Conservation (phyloP, 208 protist species). For the Sergeia podlipaevii region DNA sequence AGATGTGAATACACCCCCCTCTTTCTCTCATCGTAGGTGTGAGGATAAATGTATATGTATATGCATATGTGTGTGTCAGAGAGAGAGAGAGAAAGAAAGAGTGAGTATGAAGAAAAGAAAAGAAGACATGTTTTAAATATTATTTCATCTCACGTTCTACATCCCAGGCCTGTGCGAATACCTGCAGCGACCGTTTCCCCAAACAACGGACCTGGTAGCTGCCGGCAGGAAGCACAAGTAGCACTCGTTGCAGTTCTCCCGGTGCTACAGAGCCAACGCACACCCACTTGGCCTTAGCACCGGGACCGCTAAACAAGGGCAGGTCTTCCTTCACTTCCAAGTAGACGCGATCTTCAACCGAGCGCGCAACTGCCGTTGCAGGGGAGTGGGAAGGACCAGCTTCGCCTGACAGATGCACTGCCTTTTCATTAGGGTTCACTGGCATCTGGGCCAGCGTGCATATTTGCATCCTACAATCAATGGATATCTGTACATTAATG, state of each 20-base stretch:
- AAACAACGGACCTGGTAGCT: slow-evolving; percentile 60
- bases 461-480: slow-evolving; percentile 74
- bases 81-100: too few species aligned
- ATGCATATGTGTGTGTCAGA: too few species aligned
- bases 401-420: not conserved
- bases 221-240: slow-evolving; percentile 57
- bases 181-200: slow-evolving; percentile 38
- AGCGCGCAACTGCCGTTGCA: too few species aligned
- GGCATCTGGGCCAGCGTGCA: slow-evolving; percentile 29
- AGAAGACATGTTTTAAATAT: too few species aligned
- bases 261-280: slow-evolving; percentile 25
- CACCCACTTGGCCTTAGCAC: slow-evolving; percentile 19
- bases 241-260: slow-evolving; percentile 30
- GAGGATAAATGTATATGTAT: too few species aligned
- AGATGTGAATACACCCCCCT: too few species aligned
- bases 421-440: not conserved
- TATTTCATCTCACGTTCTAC: slow-evolving; percentile 62
- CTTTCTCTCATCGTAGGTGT: too few species aligned
- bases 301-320: not conserved
- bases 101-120: too few species aligned
- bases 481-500: slow-evolving; percentile 50
- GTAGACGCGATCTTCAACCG: slow-evolving; percentile 17
- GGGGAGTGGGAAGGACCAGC: not conserved
- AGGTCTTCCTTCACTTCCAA: slow-evolving; percentile 24
- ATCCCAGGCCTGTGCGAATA: slow-evolving; percentile 85